Conservation (phyloP, 306 rosid species). For the Sesbania bispinosa region DNA sequence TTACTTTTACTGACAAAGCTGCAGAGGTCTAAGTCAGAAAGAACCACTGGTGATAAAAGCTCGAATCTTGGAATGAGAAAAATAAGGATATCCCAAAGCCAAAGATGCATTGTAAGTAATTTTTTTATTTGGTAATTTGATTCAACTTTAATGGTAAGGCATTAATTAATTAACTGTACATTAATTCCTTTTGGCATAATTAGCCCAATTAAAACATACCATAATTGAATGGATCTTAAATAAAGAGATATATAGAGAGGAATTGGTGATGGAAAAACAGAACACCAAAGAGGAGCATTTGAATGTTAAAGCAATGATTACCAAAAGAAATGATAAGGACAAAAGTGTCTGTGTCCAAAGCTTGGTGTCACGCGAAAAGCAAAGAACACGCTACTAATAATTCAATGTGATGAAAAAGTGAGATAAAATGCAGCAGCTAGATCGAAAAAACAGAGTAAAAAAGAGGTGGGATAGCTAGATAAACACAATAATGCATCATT, state of each 20-base stretch:
- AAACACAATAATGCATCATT: conserved; percentile 35
- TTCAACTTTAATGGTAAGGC: neutral
- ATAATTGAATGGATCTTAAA: no score
- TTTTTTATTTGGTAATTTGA: neutral
- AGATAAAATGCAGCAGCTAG: neutral
- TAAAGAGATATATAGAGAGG: neutral
- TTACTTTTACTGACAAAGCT: conserved; percentile 22
- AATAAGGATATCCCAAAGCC: conserved; percentile 1
- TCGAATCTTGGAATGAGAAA: conserved; percentile 5
- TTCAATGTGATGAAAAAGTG: neutral
- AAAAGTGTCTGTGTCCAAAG: conserved; percentile 23
- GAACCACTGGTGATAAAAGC: neutral
- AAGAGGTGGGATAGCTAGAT: neutral
- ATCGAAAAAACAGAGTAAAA: neutral
- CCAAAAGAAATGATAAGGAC: conserved; percentile 11
- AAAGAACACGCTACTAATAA: conserved; percentile 11
- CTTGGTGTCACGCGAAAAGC: conserved; percentile 31
- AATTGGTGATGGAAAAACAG: neutral
- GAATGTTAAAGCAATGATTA: conserved; percentile 31
- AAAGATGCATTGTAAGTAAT: neutral
- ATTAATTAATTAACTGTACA: neutral
- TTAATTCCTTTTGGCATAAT: neutral
- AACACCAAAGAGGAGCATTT: neutral
- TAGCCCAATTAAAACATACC: neutral
- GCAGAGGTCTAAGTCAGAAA: neutral